Base-by-base conservation (phyloP, 1,284 basidiomycete species). In the Cerrena zonata region DNA sequence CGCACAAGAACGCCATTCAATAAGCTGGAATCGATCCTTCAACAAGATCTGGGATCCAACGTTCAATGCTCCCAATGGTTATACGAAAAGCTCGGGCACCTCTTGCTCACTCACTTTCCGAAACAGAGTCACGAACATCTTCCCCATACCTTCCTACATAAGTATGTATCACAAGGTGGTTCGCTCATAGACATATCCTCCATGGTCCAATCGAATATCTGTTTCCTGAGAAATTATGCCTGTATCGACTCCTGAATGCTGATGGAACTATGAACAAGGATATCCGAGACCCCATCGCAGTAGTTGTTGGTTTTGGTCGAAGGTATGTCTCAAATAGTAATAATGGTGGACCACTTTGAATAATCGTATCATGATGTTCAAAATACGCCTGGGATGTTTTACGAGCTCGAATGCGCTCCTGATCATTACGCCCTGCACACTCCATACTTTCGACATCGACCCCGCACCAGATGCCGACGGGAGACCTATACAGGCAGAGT, bases 111-210 rank as follows among this genome's bases (percentile, higher is more conserved):
- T n/a, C n/a, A n/a, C n/a, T n/a, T n/a, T n/a, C n/a, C n/a, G n/a
- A n/a, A n/a, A n/a, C n/a, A n/a, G n/a, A n/a, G n/a, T n/a, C n/a
- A n/a, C n/a, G n/a, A n/a, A n/a, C n/a, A n/a, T n/a, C n/a, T n/a
- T n/a, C n/a, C n/a, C n/a, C n/a, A n/a, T n/a, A n/a, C n/a, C n/a
- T n/a, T n/a, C n/a, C n/a, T n/a, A n/a, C n/a, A n/a, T n/a, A n/a
- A n/a, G n/a, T n/a, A n/a, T n/a, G n/a, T n/a, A n/a, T n/a, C n/a
- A n/a, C n/a, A n/a, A n/a, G n/a, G 15, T 5, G 38, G 12, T 47
- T 56, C 18, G 55, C 55, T 18, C 58, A 58, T 51, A 53, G 67
- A 65, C 62, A 63, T 1, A 69, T 48, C 2, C 30, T 48, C 13
- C 47, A 48, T 18, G 38, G 41, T 19, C 38, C 47, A 11, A 18